Evolutionary conservation across 805 yeast species (phyloP), one percentile per base, ranked within the genome.

Genomic region (Ogataea corticis): DNA sequence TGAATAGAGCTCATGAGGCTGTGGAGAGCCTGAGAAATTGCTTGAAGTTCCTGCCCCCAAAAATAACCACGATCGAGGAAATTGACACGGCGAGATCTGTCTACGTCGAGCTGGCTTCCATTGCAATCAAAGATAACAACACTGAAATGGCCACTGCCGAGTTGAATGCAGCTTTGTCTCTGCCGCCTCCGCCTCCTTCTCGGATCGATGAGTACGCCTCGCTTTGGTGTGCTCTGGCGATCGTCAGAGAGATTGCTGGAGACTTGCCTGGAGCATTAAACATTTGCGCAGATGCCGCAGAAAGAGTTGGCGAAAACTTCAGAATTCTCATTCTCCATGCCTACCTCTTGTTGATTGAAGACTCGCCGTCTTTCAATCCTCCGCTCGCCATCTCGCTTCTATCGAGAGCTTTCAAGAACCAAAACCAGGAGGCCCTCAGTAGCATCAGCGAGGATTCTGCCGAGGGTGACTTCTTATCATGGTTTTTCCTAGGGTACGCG

Each of bases 401-500:
- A 10, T 57, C 62, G 17, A 63, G 63, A 23, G 67, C 70, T 13
- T 55, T 69, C 13, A 56, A 56, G 18, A 32, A 38, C 11, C 52
- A 58, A 36, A 32, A 38, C 11, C 52, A 58, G 35, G 39, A 49
- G n/a, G 42, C 45, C 4, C 38, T 51, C 13, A 59, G 55, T 12
- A 60, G 29, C n/a, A 17, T 14, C 6, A 38, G 32, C 13, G 42
- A 39, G n/a, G 44, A 62, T 3, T 47, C 51, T 30, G 59, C 54
- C 35, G 61, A 61, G 1, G 75, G 75, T 5, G 84, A 82, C 50
- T 80, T 79, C 49, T 63, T 82, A 45, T 83, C 85, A 0, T 79
- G 83, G 80, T 72, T 70, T 45, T 65, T 81, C 7, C 57, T 80
- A 31, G 82, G 85, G 3, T 69, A 70, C 44, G 83, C 83, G 0